Evolutionary conservation across 1,139 yeast species (phyloP).

Genomic region (Kluyveromyces sp.): DNA sequence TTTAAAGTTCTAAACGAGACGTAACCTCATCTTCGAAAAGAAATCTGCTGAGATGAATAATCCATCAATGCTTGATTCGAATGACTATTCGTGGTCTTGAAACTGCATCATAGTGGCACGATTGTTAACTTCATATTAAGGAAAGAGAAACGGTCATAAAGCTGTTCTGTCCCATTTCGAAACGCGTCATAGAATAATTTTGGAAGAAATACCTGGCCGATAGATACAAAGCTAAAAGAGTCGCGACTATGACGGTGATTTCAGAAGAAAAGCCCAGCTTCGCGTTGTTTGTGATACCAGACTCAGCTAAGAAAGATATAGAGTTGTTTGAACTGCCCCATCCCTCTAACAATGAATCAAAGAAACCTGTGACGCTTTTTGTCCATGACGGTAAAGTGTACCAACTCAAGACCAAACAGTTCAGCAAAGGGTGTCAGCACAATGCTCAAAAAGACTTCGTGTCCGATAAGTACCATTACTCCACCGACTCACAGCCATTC

Average conservation of each 20-base stretch:
- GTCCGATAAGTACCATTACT: constrained; percentile 27
- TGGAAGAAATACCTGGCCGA: too few relatives aligned
- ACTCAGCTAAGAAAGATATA: not conserved
- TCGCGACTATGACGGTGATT: not conserved
- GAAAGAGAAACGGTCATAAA: too few relatives aligned
- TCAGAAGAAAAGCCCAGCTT: not conserved
- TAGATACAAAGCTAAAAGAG: too few relatives aligned
- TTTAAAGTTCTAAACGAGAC: not conserved
- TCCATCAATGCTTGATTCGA: too few relatives aligned
- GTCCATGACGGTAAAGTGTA: constrained; percentile 19
- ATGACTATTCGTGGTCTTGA: too few relatives aligned
- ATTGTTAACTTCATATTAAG: too few relatives aligned
- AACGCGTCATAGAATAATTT: too few relatives aligned
- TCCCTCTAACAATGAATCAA: constrained; percentile 23
- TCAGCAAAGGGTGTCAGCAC: constrained; percentile 27
- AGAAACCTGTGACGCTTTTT: constrained; percentile 17
- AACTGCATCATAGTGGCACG: too few relatives aligned
- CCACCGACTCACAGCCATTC: constrained; percentile 28
- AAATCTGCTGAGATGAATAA: too few relatives aligned
- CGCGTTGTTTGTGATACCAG: not conserved
- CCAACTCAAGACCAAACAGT: constrained; percentile 29
- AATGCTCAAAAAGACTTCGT: constrained; percentile 20
- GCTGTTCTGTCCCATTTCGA: too few relatives aligned
- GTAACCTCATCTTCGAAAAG: not conserved
- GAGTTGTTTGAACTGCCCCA: not conserved